phyloP scores from a whole-genome alignment of 1,284 basidiomycete genomes.

The Papiliotrema terrestris region DNA sequence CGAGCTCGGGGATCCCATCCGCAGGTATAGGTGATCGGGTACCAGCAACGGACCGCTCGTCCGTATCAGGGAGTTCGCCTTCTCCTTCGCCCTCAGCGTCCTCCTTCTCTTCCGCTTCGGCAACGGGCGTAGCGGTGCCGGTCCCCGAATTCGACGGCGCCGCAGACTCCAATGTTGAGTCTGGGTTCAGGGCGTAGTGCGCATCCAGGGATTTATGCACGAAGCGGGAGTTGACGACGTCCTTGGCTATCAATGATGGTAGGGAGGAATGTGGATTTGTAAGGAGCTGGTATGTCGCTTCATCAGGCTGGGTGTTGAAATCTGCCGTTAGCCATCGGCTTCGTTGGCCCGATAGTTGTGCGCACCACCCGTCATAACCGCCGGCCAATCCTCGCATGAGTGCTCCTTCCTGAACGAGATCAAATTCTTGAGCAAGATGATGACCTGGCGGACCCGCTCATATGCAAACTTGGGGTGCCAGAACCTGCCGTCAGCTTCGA shows the following conservation, averaged over 20 bases:
- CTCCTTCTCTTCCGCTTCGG: constrained; percentile 39
- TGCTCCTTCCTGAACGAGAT: constrained; percentile 57
- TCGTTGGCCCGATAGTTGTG: constrained; percentile 2
- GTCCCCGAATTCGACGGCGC: constrained; percentile 60
- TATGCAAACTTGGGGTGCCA: constrained; percentile 92
- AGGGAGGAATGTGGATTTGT: constrained; percentile 57
- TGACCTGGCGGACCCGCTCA: constrained; percentile 69
- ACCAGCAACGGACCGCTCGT: constrained; percentile 61
- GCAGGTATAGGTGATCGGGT: constrained; percentile 60
- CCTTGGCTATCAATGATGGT: constrained; percentile 55
- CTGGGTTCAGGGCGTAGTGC: constrained; percentile 33
- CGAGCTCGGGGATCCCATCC: constrained; percentile 69
- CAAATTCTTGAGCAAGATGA: constrained; percentile 63
- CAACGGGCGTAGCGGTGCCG: constrained; percentile 56
- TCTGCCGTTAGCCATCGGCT: constrained; percentile 54
- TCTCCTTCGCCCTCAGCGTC: constrained; percentile 54
- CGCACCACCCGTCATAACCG: constrained; percentile 76
- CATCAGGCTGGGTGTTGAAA: constrained; percentile 86
- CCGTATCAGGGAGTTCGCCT: constrained; percentile 64
- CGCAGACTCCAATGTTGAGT: not conserved
- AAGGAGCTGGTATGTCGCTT: constrained; percentile 80
- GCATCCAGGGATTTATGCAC: constrained; percentile 75
- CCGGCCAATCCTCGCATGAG: constrained; percentile 62
- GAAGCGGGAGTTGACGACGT: constrained; percentile 65
- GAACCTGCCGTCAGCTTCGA: constrained; percentile 53